Evolutionary conservation across 2,329 filamentous ascomycete species (phyloP), one percentile per base, ranked within the genome.

Genomic region (Fusarium torreyae): DNA sequence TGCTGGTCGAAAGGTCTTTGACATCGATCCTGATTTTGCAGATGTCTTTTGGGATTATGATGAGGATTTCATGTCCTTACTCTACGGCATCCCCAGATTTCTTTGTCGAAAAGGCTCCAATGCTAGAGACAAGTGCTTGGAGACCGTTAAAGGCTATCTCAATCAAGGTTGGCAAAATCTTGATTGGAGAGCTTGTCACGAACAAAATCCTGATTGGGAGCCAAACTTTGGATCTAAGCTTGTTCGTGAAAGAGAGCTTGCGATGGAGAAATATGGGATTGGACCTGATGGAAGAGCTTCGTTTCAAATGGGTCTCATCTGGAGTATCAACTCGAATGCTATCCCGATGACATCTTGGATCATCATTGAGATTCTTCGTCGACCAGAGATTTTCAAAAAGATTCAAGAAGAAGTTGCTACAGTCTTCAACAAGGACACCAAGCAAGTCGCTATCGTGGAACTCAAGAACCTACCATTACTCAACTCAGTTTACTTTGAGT

Each of bases 241-340:
- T 49, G 70, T 73, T 28, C 70, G 70, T 15, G 70, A 73, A 40
- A 56, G 70, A 55, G 70, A 73, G 7, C 31, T 60, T 38, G 68
- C 70, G 38, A 72, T 73, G 59, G 62, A 68, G 20, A 72, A 73
- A 24, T 73, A 69, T 26, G 70, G 70, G 1, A 69, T 73, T 8
- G 61, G 70, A 3, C 43, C 72, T 7, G 70, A 71, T 11, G 70
- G 70, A 4, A 64, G 70, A 4, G 68, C 70, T 2, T 70, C 70
- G 7, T 73, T 73, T 24, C 70, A 73, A 3, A 71, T 73, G 68
- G 70, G 70, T 7, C 62, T 73, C 5, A 73, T 73, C 22, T 73
- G 70, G 70, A 72, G 70, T 4, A 73, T 73, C n/a, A 73, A 73
- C 36, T 72, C 70, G 0, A 73, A 73, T 43, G 70, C 70, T n/a